Percentiles rank a stretch among this genome's conserved stretches.
phyloP scores from a whole-genome alignment of 768 basidiomycete species.

The Austroboletus eburneus region DNA sequence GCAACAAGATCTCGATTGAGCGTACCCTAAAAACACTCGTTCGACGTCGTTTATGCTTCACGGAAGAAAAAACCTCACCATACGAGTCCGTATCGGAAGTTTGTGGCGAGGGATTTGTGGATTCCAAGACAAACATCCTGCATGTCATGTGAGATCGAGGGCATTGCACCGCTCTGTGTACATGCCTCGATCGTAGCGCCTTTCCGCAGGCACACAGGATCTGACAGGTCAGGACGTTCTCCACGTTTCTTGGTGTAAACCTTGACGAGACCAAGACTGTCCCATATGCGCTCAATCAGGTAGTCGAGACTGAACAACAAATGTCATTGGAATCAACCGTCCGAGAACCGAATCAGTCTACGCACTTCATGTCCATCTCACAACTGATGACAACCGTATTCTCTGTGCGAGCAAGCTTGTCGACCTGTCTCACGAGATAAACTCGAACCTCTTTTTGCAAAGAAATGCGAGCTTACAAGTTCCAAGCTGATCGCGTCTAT shows the following conservation, averaged over 20 bases:
- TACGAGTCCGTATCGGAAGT: constrained; percentile 93
- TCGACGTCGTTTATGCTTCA: not conserved
- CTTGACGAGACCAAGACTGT: constrained; percentile 75
- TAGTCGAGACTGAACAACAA: constrained; percentile 52
- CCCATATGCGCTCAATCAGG: constrained; percentile 75
- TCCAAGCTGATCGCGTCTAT: constrained; percentile 85
- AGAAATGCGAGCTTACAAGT: constrained; percentile 31
- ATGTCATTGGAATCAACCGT: constrained; percentile 6
- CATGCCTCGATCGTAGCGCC: constrained; percentile 89
- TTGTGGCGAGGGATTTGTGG: constrained; percentile 81
- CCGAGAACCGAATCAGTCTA: not conserved
- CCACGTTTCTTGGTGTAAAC: constrained; percentile 98
- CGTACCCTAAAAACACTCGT: constrained; percentile 22
- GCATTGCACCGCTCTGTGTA: too few species aligned
- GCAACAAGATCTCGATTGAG: not conserved
- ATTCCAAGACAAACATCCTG: constrained; percentile 90
- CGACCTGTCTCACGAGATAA: constrained; percentile 39
- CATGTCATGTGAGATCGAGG: not conserved
- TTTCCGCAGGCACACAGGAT: constrained; percentile 86
- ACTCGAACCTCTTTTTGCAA: not conserved
- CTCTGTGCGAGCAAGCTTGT: constrained; percentile 77
- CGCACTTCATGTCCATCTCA: constrained; percentile 88
- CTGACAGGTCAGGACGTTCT: constrained; percentile 84
- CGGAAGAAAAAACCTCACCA: constrained; percentile 51
- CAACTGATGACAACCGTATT: constrained; percentile 94